phyloP scores from a whole-genome alignment of 306 rosid genomes.

The Clitoria ternatea region DNA sequence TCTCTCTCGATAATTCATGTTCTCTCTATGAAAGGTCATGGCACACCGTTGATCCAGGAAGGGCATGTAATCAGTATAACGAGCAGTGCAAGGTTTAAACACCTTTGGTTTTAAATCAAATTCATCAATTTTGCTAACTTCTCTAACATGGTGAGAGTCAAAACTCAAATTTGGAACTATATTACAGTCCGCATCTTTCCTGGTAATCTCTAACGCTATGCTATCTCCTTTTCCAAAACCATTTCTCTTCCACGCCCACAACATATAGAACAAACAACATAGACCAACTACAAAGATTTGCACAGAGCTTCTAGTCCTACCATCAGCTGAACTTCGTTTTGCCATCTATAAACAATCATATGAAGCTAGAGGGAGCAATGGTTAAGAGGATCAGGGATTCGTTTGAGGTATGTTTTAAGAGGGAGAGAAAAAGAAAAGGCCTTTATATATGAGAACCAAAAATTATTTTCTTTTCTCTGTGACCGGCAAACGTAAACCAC shows the following conservation, averaged over 20 bases:
- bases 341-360: conserved; percentile 73
- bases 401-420: neutral
- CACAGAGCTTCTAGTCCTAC: conserved; percentile 79
- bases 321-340: conserved; percentile 55
- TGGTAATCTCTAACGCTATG: conserved; percentile 73
- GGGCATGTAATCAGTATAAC: conserved; percentile 77
- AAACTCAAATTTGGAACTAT: conserved; percentile 59
- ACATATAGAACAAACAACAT: conserved; percentile 84
- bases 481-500: no score
- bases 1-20: conserved; percentile 86
- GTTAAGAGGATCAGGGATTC: conserved; percentile 37
- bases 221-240: conserved; percentile 96
- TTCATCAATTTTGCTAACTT: conserved; percentile 48
- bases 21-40: conserved; percentile 79
- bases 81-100: conserved; percentile 52
- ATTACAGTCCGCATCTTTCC: conserved; percentile 56
- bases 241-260: conserved; percentile 96
- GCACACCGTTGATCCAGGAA: conserved; percentile 94
- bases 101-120: conserved; percentile 45
- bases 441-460: conserved; percentile 10
- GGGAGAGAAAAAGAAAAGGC: neutral
- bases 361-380: conserved; percentile 27
- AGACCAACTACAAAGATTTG: conserved; percentile 83
- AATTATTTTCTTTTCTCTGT: neutral
- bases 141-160: conserved; percentile 86